phyloP scores from a whole-genome alignment of 2,329 filamentous ascomycete genomes.

The Ophiostoma angusticollis region DNA sequence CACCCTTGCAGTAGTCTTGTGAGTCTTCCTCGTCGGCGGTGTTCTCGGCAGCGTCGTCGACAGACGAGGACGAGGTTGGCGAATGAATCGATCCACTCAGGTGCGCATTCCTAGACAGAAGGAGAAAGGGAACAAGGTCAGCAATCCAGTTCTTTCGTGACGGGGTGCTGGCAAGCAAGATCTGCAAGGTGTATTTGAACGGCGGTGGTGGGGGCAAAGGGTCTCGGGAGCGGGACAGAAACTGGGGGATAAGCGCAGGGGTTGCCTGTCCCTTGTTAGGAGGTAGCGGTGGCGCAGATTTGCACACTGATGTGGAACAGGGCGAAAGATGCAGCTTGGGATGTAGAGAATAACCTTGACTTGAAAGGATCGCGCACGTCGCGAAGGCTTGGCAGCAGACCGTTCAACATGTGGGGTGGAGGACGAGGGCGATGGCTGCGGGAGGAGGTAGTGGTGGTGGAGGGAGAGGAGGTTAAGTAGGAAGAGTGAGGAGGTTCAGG shows the following conservation, averaged over 20 bases:
- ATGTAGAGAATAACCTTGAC: slow-evolving; percentile 16
- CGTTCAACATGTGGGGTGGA: slow-evolving; percentile 16
- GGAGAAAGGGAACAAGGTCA: slow-evolving; percentile 17
- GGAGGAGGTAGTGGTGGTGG: not conserved
- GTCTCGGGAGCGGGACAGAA: too few relatives aligned
- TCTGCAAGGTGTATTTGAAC: too few relatives aligned
- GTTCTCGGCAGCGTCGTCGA: slow-evolving; percentile 76
- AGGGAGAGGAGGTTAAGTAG: not conserved
- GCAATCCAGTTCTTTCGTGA: too few relatives aligned
- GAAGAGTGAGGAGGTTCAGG: not conserved
- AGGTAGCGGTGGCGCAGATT: too few relatives aligned
- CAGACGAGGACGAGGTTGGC: slow-evolving; percentile 63
- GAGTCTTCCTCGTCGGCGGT: slow-evolving; percentile 97
- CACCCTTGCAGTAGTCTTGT: slow-evolving; percentile 98
- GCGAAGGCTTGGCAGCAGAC: slow-evolving; percentile 17
- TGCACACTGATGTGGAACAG: too few relatives aligned
- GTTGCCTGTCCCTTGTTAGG: too few relatives aligned
- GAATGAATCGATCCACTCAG: slow-evolving; percentile 53
- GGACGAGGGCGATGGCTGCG: not conserved
- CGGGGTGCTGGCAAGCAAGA: too few relatives aligned
- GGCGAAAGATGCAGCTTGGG: not conserved
- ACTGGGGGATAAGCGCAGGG: too few relatives aligned
- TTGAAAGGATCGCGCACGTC: slow-evolving; percentile 17
- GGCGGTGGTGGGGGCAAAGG: too few relatives aligned
- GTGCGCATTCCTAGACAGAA: slow-evolving; percentile 37